Percentiles rank a stretch among this genome's conserved stretches.
phyloP scores from a whole-genome alignment of 176 grass and related monocot species.

The Typha latifolia region DNA sequence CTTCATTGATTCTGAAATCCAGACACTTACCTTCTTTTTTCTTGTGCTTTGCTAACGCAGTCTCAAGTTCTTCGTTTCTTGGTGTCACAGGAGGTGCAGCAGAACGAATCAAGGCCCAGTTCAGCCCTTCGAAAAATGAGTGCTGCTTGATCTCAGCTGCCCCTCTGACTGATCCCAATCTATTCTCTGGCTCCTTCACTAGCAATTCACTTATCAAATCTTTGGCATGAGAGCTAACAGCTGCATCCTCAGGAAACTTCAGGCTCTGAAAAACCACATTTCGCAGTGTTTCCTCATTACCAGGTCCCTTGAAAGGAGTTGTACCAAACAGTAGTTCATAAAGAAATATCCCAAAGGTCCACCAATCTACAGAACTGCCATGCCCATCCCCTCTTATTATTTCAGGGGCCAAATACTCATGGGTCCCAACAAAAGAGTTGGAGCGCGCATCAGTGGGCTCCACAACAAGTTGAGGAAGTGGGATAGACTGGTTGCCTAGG shows the following conservation, averaged over 20 bases:
- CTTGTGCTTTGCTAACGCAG: not conserved
- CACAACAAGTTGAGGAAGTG: not conserved
- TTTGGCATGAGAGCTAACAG: not conserved
- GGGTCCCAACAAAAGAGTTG: not conserved
- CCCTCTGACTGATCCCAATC: not conserved
- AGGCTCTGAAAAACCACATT: slow-evolving; percentile 1
- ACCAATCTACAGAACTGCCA: slow-evolving; percentile 2
- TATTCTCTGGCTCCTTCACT: slow-evolving; percentile 2
- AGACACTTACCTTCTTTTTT: slow-evolving; percentile 2
- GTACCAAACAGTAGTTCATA: slow-evolving; percentile 1
- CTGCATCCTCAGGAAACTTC: not conserved
- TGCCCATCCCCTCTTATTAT: slow-evolving; percentile 2
- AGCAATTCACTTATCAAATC: not conserved
- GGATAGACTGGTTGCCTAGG: not conserved
- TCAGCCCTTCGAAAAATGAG: not conserved
- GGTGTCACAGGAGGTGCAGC: not conserved
- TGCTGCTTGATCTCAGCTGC: slow-evolving; percentile 1
- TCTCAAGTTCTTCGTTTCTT: not conserved
- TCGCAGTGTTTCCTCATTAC: not conserved
- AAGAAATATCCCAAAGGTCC: slow-evolving; percentile 3
- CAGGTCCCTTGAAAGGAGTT: not conserved
- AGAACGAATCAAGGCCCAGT: not conserved
- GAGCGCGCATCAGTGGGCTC: not conserved
- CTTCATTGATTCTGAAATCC: not conserved
- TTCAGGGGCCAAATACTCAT: not conserved